phyloP scores from a whole-genome alignment of 768 basidiomycete species.

The Boletus rubescentipes region DNA sequence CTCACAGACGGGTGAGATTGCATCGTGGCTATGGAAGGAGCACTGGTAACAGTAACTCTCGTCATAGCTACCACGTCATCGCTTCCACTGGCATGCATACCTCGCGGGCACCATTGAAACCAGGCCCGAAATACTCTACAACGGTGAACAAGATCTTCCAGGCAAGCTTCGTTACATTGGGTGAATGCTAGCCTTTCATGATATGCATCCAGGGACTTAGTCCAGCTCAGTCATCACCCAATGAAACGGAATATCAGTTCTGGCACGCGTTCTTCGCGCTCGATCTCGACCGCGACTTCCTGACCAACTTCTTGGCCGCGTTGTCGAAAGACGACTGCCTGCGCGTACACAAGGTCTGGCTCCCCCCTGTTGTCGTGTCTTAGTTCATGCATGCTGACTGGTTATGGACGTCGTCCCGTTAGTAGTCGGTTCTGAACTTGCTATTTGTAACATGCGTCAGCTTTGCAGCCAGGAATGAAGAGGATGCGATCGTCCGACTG shows the following conservation, averaged over 20 bases:
- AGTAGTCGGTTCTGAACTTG: conserved; percentile 50
- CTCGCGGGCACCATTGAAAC: conserved; percentile 14
- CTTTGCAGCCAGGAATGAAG: conserved; percentile 35
- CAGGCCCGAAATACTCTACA: conserved; percentile 48
- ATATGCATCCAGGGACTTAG: conserved; percentile 38
- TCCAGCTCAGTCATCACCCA: conserved; percentile 44
- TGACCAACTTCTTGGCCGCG: conserved; percentile 39
- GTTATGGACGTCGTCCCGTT: conserved; percentile 11
- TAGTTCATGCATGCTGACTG: conserved; percentile 9
- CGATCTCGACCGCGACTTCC: conserved; percentile 49
- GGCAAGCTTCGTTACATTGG: conserved; percentile 19
- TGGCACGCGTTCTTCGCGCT: conserved; percentile 54
- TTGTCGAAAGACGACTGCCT: conserved; percentile 52
- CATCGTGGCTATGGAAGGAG: conserved; percentile 8
- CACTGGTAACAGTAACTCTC: neutral
- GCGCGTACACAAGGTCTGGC: conserved; percentile 48
- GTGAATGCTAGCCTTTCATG: neutral
- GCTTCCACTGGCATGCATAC: conserved; percentile 19
- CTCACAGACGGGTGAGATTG: conserved; percentile 27
- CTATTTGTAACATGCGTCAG: conserved; percentile 49
- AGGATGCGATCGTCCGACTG: conserved; percentile 13
- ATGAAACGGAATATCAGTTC: conserved; percentile 45
- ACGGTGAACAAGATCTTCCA: conserved; percentile 51
- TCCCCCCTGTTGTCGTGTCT: neutral
- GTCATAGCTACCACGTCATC: neutral